Percentiles rank a stretch among this genome's conserved stretches.
These are phyloP conservation scores for Penicillium chermesinum DNA, from an alignment of 495 filamentous ascomycete genomes.

Conservation along the genomic window DNA sequence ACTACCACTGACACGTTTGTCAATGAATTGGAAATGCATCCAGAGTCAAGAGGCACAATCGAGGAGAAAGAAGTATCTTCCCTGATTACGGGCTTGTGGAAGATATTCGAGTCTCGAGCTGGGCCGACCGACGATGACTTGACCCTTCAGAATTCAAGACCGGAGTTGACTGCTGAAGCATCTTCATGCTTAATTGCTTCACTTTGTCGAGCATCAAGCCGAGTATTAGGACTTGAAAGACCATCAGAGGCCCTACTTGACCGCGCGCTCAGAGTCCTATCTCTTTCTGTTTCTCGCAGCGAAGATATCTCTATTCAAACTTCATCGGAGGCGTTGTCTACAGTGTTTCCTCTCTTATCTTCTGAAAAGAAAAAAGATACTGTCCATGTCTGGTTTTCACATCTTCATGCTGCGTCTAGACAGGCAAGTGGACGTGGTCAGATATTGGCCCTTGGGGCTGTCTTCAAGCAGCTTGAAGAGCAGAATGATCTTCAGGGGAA, in stretches of 20 bases:
- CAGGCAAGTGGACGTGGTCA: slow-evolving; percentile 40
- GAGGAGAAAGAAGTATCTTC: slow-evolving; percentile 19
- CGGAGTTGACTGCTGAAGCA: slow-evolving; percentile 66
- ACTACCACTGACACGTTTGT: slow-evolving; percentile 33
- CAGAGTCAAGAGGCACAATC: slow-evolving; percentile 6
- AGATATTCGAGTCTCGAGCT: slow-evolving; percentile 32
- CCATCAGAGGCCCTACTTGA: slow-evolving; percentile 29
- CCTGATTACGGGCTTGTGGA: slow-evolving; percentile 32
- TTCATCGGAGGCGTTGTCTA: slow-evolving; percentile 41
- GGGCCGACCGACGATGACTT: slow-evolving; percentile 41
- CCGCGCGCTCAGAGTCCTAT: slow-evolving; percentile 34
- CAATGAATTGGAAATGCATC: slow-evolving; percentile 6
- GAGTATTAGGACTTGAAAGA: background rate
- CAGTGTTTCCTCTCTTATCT: slow-evolving; percentile 38
- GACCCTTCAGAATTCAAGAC: slow-evolving; percentile 50
- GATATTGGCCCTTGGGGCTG: slow-evolving; percentile 38
- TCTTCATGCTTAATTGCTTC: slow-evolving; percentile 51
- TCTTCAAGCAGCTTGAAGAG: slow-evolving; percentile 30
- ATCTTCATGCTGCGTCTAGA: slow-evolving; percentile 34
- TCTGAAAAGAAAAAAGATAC: slow-evolving; percentile 27
- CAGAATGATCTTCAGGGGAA: slow-evolving; percentile 16
- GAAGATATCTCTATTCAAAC: slow-evolving; percentile 46
- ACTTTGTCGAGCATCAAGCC: slow-evolving; percentile 21
- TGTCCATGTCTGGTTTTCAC: slow-evolving; percentile 34
- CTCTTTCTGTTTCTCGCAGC: slow-evolving; percentile 38